Conservation (phyloP, 768 basidiomycete species). For the Boletellus emodensis region DNA sequence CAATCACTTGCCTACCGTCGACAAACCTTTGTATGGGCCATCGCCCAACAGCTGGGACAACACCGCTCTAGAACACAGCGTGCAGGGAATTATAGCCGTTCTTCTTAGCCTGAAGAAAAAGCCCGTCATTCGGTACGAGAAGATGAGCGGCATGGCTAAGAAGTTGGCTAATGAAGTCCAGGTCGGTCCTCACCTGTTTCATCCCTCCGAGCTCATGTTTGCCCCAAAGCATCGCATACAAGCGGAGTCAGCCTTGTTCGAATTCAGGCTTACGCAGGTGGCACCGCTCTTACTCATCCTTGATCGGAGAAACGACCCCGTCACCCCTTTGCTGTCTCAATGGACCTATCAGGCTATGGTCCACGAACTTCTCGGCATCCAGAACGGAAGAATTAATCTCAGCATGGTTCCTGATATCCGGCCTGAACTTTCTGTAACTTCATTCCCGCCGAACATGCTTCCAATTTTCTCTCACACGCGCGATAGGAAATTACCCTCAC, state of each 20-base stretch:
- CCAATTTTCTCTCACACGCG: slow-evolving; percentile 12
- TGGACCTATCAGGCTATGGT: slow-evolving; percentile 99
- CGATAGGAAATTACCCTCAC: slow-evolving; percentile 89
- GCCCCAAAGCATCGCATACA: slow-evolving; percentile 67
- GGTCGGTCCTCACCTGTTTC: slow-evolving; percentile 36
- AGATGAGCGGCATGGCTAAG: slow-evolving; percentile 88
- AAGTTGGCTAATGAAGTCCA: slow-evolving; percentile 85
- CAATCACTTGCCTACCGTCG: slow-evolving; percentile 62
- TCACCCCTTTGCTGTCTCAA: slow-evolving; percentile 92
- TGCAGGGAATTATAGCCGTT: slow-evolving; percentile 79
- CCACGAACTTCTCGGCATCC: slow-evolving; percentile 89
- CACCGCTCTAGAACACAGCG: slow-evolving; percentile 67
- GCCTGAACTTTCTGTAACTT: slow-evolving; percentile 76
- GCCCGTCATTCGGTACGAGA: slow-evolving; percentile 90
- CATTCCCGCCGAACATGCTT: slow-evolving; percentile 3
- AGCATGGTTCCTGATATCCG: slow-evolving; percentile 79
- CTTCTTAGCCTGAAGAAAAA: slow-evolving; percentile 95
- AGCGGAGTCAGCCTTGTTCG: slow-evolving; percentile 79
- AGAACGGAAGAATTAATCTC: slow-evolving; percentile 89
- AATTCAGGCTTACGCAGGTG: slow-evolving; percentile 86
- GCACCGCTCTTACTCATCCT: slow-evolving; percentile 88
- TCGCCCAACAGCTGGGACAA: slow-evolving; percentile 72
- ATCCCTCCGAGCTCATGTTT: slow-evolving; percentile 5
- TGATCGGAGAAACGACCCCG: slow-evolving; percentile 94
- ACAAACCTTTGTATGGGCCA: slow-evolving; percentile 67